Percentiles rank a stretch among this genome's conserved stretches.
Conservation (phyloP, 257 asterid genomes). For the Eucommia ulmoides region DNA sequence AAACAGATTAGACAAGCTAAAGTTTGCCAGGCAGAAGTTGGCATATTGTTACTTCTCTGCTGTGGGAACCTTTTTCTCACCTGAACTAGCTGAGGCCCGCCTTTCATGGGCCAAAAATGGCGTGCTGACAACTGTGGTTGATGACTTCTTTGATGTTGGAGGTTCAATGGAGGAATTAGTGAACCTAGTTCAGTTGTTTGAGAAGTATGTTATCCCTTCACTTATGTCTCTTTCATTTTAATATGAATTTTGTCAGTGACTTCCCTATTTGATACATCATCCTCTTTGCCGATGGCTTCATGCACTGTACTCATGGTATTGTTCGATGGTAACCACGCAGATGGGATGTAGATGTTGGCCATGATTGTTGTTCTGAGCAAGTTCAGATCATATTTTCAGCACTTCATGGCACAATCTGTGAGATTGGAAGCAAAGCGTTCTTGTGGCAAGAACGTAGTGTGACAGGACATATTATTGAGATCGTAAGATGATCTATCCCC, state of each 20-base stretch:
- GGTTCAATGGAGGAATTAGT: conserved; percentile 72
- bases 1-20: conserved; percentile 63
- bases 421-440: conserved; percentile 49
- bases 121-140: conserved; percentile 74
- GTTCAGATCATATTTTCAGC: conserved; percentile 69
- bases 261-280: too few species aligned
- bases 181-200: conserved; percentile 52
- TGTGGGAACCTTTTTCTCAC: conserved; percentile 55
- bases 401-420: conserved; percentile 41
- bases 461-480: conserved; percentile 46
- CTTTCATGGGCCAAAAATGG: conserved; percentile 90
- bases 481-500: conserved; percentile 36
- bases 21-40: conserved; percentile 71
- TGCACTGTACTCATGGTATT: too few species aligned
- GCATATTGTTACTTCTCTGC: conserved; percentile 90
- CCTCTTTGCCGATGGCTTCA: too few species aligned
- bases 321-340: too few species aligned
- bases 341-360: conserved; percentile 55
- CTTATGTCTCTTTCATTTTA: conserved; percentile 2
- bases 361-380: conserved; percentile 42
- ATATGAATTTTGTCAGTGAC: background rate
- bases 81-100: conserved; percentile 77
- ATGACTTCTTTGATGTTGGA: conserved; percentile 83
- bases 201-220: conserved; percentile 27
- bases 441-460: conserved; percentile 43